phyloP scores from a whole-genome alignment of 495 filamentous ascomycete genomes.

The Aspergillus biplanus region DNA sequence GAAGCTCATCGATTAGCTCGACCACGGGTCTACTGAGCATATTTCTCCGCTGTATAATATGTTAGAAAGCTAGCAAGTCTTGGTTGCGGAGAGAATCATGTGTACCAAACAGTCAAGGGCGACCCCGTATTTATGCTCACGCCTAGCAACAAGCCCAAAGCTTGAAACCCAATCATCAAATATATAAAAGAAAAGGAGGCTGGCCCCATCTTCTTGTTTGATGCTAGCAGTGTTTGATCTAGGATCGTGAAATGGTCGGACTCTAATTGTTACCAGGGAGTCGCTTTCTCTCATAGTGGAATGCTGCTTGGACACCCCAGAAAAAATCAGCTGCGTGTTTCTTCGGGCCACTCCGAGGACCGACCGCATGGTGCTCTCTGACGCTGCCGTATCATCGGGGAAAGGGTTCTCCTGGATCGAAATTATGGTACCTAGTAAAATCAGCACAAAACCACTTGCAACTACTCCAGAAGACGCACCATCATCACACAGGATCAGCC shows the following conservation, averaged over 20 bases:
- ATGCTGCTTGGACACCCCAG: conserved; percentile 64
- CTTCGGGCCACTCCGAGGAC: conserved; percentile 61
- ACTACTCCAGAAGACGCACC: conserved; percentile 44
- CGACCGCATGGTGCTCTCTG: conserved; percentile 34
- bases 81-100: not conserved
- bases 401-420: conserved; percentile 76
- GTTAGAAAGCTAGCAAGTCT: conserved; percentile 6
- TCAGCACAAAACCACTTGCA: conserved; percentile 9
- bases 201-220: conserved; percentile 65
- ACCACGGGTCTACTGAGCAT: conserved; percentile 65
- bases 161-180: conserved; percentile 85
- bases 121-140: conserved; percentile 63
- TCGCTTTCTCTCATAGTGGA: conserved; percentile 45
- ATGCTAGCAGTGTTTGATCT: conserved; percentile 41
- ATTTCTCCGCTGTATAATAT: conserved; percentile 45
- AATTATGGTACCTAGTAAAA: conserved; percentile 64
- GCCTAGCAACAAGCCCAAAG: conserved; percentile 63
- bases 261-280: conserved; percentile 54
- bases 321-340: conserved; percentile 73
- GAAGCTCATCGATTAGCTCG: conserved; percentile 69
- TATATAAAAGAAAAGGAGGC: conserved; percentile 81
- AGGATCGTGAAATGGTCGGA: conserved; percentile 43
- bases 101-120: conserved; percentile 61
- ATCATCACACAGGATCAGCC: conserved; percentile 82
- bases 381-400: conserved; percentile 38